phyloP scores from a whole-genome alignment of 768 basidiomycete species.

The Panus rudis region DNA sequence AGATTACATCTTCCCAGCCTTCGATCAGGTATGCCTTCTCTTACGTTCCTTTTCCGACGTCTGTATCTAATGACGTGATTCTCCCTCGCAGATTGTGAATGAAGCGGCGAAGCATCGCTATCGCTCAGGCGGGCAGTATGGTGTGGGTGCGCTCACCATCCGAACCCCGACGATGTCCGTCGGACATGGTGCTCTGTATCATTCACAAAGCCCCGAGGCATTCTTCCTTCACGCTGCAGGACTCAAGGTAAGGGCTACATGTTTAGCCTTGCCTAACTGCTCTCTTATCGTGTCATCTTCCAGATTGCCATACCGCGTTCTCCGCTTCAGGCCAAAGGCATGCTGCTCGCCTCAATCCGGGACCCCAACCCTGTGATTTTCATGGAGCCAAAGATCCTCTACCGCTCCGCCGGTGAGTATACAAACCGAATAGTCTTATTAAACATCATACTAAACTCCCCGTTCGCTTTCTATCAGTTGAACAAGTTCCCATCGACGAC shows the following conservation, averaged over 20 bases:
- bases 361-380: slow-evolving; percentile 93
- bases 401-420: slow-evolving; percentile 73
- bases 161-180: slow-evolving; percentile 89
- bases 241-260: slow-evolving; percentile 52
- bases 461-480: slow-evolving; percentile 42
- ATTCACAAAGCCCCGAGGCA: slow-evolving; percentile 92
- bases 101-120: slow-evolving; percentile 93
- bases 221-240: slow-evolving; percentile 91
- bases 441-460: neutral
- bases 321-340: slow-evolving; percentile 92
- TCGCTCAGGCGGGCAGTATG: slow-evolving; percentile 78
- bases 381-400: slow-evolving; percentile 92
- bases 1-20: slow-evolving; percentile 90
- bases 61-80: neutral
- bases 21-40: slow-evolving; percentile 63
- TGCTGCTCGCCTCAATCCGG: slow-evolving; percentile 78
- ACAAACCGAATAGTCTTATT: too few species aligned
- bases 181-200: slow-evolving; percentile 86
- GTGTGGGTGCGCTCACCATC: slow-evolving; percentile 77
- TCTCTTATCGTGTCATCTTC: neutral
- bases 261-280: neutral
- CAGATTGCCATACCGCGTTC: slow-evolving; percentile 87
- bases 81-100: slow-evolving; percentile 64
- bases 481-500: slow-evolving; percentile 89
- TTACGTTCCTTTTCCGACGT: slow-evolving; percentile 1